These are phyloP conservation scores for Aureobasidium vineae DNA, from an alignment of 2,329 filamentous ascomycete genomes.

Conservation along the genomic window DNA sequence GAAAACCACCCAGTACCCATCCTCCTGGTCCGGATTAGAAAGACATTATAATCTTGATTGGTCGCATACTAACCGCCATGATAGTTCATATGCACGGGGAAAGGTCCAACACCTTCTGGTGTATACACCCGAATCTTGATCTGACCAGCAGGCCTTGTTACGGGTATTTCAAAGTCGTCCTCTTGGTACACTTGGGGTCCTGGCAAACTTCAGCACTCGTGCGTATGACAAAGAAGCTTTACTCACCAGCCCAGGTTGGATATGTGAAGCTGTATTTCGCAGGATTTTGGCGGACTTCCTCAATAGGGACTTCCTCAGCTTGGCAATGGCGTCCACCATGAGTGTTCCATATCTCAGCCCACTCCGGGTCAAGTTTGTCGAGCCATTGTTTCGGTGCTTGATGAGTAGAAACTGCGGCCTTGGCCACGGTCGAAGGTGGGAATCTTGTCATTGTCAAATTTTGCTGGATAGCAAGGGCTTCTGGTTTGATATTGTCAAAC, in stretches of 20 bases:
- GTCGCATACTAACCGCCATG: slow-evolving; percentile 37
- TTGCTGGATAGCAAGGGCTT: too few species aligned
- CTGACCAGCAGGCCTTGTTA: background rate
- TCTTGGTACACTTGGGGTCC: background rate
- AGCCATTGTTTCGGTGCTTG: background rate
- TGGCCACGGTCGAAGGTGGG: background rate
- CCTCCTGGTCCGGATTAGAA: slow-evolving; percentile 36
- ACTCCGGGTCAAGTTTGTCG: background rate
- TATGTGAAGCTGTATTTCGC: slow-evolving; percentile 1
- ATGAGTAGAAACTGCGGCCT: background rate
- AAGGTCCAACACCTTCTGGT: background rate
- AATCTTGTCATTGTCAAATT: background rate
- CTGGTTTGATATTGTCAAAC: too few species aligned
- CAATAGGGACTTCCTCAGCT: background rate
- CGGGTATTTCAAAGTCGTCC: background rate
- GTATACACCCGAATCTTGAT: slow-evolving; percentile 4
- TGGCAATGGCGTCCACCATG: background rate
- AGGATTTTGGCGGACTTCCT: background rate
- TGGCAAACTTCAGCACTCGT: background rate
- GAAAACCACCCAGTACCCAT: slow-evolving; percentile 46
- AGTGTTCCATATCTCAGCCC: background rate
- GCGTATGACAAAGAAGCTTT: background rate
- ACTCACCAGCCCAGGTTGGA: background rate
- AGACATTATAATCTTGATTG: background rate
- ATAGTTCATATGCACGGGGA: slow-evolving; percentile 5